Evolutionary conservation across 2,329 filamentous ascomycete genomes (phyloP).

Genomic region (Fusarium sp.): DNA sequence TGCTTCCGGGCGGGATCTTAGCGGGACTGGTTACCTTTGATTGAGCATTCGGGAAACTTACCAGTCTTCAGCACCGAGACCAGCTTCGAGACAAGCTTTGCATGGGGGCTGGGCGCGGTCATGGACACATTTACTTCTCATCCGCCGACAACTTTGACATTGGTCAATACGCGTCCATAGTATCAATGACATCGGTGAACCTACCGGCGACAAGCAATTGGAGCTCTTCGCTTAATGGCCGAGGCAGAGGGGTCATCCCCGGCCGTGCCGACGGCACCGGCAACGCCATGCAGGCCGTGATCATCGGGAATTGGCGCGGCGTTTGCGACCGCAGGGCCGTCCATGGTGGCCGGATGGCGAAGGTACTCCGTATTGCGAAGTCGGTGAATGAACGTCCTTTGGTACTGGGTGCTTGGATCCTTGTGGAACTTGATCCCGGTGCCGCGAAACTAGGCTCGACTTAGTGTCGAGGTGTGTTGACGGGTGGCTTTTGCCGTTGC

Average conservation of each 20-base stretch:
- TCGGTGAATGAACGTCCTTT: slow-evolving; percentile 7
- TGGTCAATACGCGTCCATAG: slow-evolving; percentile 13
- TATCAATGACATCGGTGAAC: slow-evolving; percentile 30
- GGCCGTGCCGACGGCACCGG: slow-evolving; percentile 9
- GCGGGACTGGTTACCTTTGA: neutral
- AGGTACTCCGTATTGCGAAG: slow-evolving; percentile 11
- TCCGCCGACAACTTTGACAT: slow-evolving; percentile 66
- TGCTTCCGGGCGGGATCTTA: slow-evolving; percentile 52
- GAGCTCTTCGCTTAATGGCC: slow-evolving; percentile 64
- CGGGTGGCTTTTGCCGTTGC: slow-evolving; percentile 30
- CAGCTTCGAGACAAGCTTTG: slow-evolving; percentile 66
- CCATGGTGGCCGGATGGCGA: slow-evolving; percentile 9
- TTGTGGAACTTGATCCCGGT: slow-evolving; percentile 26
- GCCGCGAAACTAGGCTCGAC: slow-evolving; percentile 24
- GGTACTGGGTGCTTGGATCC: slow-evolving; percentile 8
- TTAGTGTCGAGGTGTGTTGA: slow-evolving; percentile 27
- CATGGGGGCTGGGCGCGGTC: slow-evolving; percentile 66
- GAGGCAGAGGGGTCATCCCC: slow-evolving; percentile 29
- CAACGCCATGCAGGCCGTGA: neutral
- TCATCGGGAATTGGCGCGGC: slow-evolving; percentile 1
- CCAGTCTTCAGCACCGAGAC: slow-evolving; percentile 66
- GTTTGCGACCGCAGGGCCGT: slow-evolving; percentile 5
- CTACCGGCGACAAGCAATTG: slow-evolving; percentile 69
- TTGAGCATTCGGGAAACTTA: slow-evolving; percentile 49
- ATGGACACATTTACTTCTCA: slow-evolving; percentile 71